phyloP scores from a whole-genome alignment of 495 filamentous ascomycete genomes.

The Penicillium coffeae region DNA sequence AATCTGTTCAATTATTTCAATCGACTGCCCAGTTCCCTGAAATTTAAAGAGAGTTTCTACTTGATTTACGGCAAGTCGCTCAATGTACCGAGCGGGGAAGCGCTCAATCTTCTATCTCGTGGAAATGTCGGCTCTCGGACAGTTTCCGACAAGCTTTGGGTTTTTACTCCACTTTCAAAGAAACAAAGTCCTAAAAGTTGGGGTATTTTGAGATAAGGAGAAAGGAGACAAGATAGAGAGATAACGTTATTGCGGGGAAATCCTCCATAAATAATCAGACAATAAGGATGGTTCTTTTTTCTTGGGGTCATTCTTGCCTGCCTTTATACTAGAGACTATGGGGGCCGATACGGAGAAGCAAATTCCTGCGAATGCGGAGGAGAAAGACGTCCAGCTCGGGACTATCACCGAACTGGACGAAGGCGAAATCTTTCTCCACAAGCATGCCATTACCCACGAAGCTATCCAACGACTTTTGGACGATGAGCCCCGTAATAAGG shows the following conservation, averaged over 20 bases:
- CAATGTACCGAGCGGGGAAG: no score
- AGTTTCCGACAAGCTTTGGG: not conserved
- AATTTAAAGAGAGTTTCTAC: not conserved
- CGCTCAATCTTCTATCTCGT: conserved; percentile 3
- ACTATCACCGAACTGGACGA: conserved; percentile 29
- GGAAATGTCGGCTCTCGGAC: conserved; percentile 1
- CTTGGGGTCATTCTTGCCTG: no score
- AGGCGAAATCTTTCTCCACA: conserved; percentile 30
- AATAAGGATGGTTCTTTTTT: no score
- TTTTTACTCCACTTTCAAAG: not conserved
- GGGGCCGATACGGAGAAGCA: conserved; percentile 4
- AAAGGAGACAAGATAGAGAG: not conserved
- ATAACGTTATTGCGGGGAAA: not conserved
- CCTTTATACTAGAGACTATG: no score
- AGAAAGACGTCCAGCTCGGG: conserved; percentile 27
- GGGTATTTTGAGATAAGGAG: conserved; percentile 1
- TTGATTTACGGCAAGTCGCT: conserved; percentile 10
- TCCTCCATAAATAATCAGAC: no score
- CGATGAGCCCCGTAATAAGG: conserved; percentile 22
- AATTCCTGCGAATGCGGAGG: conserved; percentile 7
- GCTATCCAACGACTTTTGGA: conserved; percentile 16
- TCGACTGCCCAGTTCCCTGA: conserved; percentile 3
- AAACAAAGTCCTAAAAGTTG: not conserved
- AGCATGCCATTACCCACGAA: conserved; percentile 26
- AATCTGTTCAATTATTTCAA: no score